phyloP scores from a whole-genome alignment of 345 rosid species.

The Hirschfeldia incana region DNA sequence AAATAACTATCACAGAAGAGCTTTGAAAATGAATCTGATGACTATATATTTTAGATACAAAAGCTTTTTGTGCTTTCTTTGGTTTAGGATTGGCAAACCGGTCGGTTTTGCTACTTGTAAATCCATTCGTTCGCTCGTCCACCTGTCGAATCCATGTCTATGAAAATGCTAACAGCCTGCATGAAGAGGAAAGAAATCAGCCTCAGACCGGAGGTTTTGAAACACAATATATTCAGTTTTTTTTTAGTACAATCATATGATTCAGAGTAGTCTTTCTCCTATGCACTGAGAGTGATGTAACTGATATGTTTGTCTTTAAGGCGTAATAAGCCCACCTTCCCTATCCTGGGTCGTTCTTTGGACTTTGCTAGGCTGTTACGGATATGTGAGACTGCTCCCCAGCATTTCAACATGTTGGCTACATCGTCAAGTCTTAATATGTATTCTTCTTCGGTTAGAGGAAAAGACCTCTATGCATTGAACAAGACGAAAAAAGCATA shows the following conservation, averaged over 20 bases:
- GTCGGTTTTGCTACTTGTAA: slow-evolving; percentile 58
- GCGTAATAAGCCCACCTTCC: slow-evolving; percentile 56
- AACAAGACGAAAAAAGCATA: slow-evolving; percentile 8
- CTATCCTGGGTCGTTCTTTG: slow-evolving; percentile 90
- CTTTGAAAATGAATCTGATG: slow-evolving; percentile 17
- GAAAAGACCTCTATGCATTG: slow-evolving; percentile 74
- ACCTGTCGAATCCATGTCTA: slow-evolving; percentile 91
- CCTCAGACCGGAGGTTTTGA: not conserved
- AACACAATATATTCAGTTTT: too few species aligned
- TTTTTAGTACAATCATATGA: not conserved
- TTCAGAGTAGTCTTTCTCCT: slow-evolving; percentile 9
- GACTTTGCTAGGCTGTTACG: slow-evolving; percentile 80
- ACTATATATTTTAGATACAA: not conserved
- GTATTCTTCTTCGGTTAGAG: slow-evolving; percentile 93
- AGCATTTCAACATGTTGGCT: slow-evolving; percentile 84
- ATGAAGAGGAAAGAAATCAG: not conserved
- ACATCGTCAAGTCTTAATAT: slow-evolving; percentile 90
- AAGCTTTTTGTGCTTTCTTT: slow-evolving; percentile 1
- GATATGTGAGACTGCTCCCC: slow-evolving; percentile 97
- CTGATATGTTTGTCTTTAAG: not conserved
- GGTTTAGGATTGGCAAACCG: not conserved
- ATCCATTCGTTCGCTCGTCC: slow-evolving; percentile 98
- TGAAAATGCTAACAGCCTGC: slow-evolving; percentile 99
- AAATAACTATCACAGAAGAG: slow-evolving; percentile 11
- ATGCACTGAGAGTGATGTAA: not conserved